Percentiles rank a stretch among this genome's conserved stretches.
These are phyloP conservation scores for Aspergillus pseudoviridinutans DNA, from an alignment of 2,329 filamentous ascomycete genomes.

Conservation along the genomic window DNA sequence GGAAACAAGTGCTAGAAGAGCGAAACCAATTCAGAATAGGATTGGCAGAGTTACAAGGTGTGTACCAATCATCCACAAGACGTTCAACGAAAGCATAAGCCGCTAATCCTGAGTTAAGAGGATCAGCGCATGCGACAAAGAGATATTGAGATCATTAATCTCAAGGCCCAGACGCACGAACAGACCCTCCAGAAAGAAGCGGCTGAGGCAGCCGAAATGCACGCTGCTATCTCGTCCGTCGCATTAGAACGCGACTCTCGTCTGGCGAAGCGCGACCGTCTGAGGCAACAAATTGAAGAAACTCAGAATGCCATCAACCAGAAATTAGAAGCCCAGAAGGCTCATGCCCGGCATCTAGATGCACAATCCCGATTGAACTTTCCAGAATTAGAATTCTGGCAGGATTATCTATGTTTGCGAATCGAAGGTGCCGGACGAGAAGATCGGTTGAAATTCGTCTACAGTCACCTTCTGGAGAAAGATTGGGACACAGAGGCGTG, in stretches of 20 bases:
- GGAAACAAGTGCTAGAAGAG: constrained; percentile 86
- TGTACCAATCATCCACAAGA: constrained; percentile 7
- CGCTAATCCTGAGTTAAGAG: constrained; percentile 52
- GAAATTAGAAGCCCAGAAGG: constrained; percentile 43
- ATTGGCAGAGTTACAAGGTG: constrained; percentile 85
- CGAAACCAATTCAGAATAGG: constrained; percentile 91
- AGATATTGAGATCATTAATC: constrained; percentile 71
- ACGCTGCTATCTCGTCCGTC: constrained; percentile 55
- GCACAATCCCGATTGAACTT: constrained; percentile 83
- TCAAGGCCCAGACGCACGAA: constrained; percentile 54
- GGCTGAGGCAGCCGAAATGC: constrained; percentile 61
- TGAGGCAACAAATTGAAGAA: constrained; percentile 53
- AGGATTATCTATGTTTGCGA: constrained; percentile 78
- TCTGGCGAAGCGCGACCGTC: constrained; percentile 51
- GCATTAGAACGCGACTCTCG: constrained; percentile 54
- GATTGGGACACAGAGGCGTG: constrained; percentile 86
- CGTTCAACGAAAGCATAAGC: background rate
- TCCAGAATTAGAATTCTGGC: constrained; percentile 94
- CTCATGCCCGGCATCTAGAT: constrained; percentile 66
- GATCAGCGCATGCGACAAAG: constrained; percentile 85
- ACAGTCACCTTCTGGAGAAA: constrained; percentile 78
- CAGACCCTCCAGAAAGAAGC: constrained; percentile 57
- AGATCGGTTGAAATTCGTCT: constrained; percentile 86
- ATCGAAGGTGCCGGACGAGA: constrained; percentile 85
- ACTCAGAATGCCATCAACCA: constrained; percentile 45